These are phyloP conservation scores for Pseudogymnoascus pannorum DNA, from an alignment of 2,329 filamentous ascomycete genomes.

Conservation along the genomic window DNA sequence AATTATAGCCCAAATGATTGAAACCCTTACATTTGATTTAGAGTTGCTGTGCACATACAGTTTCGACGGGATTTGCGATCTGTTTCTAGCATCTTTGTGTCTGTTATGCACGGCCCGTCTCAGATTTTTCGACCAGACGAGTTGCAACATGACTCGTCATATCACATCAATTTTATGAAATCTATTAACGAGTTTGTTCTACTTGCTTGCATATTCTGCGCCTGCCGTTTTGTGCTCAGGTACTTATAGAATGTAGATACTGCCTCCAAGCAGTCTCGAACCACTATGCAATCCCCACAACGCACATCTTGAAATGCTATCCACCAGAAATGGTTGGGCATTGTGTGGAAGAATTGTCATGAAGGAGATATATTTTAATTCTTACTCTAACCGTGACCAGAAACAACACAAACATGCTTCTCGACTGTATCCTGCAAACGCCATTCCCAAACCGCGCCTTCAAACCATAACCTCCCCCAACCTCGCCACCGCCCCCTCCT, in stretches of 20 bases:
- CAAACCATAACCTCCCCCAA: slow-evolving; percentile 16
- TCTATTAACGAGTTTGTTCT: background rate
- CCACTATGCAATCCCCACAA: no score
- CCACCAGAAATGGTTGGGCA: no score
- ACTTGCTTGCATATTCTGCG: background rate
- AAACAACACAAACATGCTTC: background rate
- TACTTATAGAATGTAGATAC: background rate
- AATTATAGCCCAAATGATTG: background rate
- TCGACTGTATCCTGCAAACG: background rate
- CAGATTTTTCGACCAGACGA: no score
- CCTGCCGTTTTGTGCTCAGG: background rate
- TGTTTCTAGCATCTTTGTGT: background rate
- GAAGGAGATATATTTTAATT: background rate
- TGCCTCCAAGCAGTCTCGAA: background rate
- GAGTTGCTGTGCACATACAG: background rate
- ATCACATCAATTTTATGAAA: background rate
- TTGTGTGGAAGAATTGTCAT: no score
- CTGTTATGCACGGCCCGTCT: background rate
- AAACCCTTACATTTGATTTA: background rate
- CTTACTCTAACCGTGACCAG: background rate
- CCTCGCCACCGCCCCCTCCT: slow-evolving; percentile 16
- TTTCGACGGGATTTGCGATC: background rate
- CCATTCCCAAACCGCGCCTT: background rate
- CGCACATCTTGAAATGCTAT: no score
- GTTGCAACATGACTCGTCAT: background rate